Base-by-base conservation (phyloP, 2,329 filamentous ascomycete genomes). In the Immersiporthe knoxdaviesiana region DNA sequence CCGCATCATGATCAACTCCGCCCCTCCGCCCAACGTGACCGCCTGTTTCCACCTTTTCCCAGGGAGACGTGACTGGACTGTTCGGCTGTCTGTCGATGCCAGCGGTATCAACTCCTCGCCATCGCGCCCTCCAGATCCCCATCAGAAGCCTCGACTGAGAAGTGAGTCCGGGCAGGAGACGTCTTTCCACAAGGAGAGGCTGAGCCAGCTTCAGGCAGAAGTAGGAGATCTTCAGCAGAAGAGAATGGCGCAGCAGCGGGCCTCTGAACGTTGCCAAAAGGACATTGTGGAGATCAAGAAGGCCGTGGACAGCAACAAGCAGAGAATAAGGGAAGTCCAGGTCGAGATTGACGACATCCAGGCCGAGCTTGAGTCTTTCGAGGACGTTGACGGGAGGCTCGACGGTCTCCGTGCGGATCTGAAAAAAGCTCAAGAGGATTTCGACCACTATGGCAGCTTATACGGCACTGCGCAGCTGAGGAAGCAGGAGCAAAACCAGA, bases 91-190 rank as follows among this genome's bases (percentile, higher is more conserved):
- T 14, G 70, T 44, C 41, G 67, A 61, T 60, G 63, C 66, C 16
- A 78, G 75, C 11, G 79, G 81, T 18, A 78, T 77, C n/a, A 81
- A 79, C 66, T 78, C 78, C 10, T 66, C 74, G 11, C 77, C 85
- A 69, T 70, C 84, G 7, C 72, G 81, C 6, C 78, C 82, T 10
- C 84, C 85, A 21, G 39, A 41, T 21, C 88, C 82, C 72, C 78
- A 76, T 0, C 83, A 86, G 52, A 81, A 80, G 12, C 84, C 91
- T 32, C 88, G 94, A n/a, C 97, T 97, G 89, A 91, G 91, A 75
- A 90, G 92, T 0, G 92, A 97, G 76, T 79, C 65, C 21, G 44
- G 63, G n/a, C 68, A 72, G 35, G 70, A 72, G 54, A 67, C 61
- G 30, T 68, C 68, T 21, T 21, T 85, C 18, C 83, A 85, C 59